Evolutionary conservation across 176 grass and related monocot genomes (phyloP), one percentile per base, ranked within the genome.

Genomic region (Avena insularis): DNA sequence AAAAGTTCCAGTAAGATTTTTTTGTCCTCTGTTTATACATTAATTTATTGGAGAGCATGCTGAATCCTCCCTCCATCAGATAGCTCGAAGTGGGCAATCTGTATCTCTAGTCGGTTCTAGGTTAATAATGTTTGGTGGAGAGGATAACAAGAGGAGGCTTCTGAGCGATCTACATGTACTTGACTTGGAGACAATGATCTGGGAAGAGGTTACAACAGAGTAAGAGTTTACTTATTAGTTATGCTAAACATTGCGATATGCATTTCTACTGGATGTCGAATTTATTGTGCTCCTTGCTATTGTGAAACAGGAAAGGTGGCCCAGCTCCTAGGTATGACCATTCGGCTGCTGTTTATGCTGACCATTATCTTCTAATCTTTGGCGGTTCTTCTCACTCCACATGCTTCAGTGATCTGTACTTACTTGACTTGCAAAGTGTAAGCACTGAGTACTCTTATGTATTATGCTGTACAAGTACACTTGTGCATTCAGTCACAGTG

Each of bases 61-160:
- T 90, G 55, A 87, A 16, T 45, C 71, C 17, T 90, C 35, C 46
- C 75, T 68, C 79, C 20, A 86, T 87, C 82, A 98, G 97, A 87
- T 92, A 89, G 90, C 97, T 77, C 87, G 97, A 71, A 78, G 80
- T 54, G 97, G 97, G 27, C 97, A 96, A 93, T 94, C 97, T 57
- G 87, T 94, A 84, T 90, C 89, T 17, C 55, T 93, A 54, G 59
- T 93, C 80, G 97, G 90, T 82, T 94, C 89, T 64, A 87, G 68
- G 68, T 84, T 98, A 82, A 79, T 94, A 84, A 91, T 98, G 93
- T 98, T 98, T 90, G 96, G 96, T 62, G 96, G 96, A 88, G 96
- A 98, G 89, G 90, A 94, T 91, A 92, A 82, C 59, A 96, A 85
- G 80, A 91, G 92, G 83, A 87, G 77, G 75, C 86, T 98, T 85